A percentile compares a stretch with the other conserved stretches of the same genome.
Evolutionary conservation across 805 yeast species (phyloP).

Genomic region (Clavispora carvajalis): DNA sequence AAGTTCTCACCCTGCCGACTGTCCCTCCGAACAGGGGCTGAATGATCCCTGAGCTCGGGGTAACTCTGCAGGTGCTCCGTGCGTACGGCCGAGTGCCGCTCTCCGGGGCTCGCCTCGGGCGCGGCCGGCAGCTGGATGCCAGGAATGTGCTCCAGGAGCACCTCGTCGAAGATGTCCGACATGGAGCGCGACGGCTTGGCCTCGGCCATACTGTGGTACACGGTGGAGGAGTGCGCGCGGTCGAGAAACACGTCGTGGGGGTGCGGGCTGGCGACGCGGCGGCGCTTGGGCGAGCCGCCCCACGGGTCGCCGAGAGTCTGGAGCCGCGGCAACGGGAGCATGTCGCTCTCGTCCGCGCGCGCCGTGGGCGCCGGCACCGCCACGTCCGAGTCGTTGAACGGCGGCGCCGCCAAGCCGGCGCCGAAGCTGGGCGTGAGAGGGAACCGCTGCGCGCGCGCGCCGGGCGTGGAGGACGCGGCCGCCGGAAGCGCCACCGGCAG

Average conservation of each 20-base stretch:
- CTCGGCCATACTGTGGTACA: slow-evolving; percentile 25
- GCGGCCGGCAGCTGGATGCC: slow-evolving; percentile 2
- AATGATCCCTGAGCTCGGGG: too few species aligned
- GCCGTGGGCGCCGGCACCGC: slow-evolving; percentile 2
- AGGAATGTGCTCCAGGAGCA: slow-evolving; percentile 9
- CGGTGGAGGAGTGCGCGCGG: slow-evolving; percentile 18
- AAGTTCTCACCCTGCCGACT: too few species aligned
- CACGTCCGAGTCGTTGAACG: slow-evolving; percentile 5
- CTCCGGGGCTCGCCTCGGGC: too few species aligned
- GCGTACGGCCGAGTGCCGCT: too few species aligned
- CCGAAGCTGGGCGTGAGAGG: slow-evolving; percentile 9
- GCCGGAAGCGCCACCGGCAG: slow-evolving; percentile 11
- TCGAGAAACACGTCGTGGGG: slow-evolving; percentile 32
- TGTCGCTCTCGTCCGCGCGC: slow-evolving; percentile 11
- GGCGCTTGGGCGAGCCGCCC: slow-evolving; percentile 1
- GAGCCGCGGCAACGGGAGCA: slow-evolving; percentile 9
- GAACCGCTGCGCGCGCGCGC: slow-evolving; percentile 5
- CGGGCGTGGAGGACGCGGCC: not conserved
- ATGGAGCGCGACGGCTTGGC: slow-evolving; percentile 24
- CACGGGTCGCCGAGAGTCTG: slow-evolving; percentile 4
- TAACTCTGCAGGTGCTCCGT: too few species aligned
- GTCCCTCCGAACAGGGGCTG: too few species aligned
- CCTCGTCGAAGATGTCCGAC: slow-evolving; percentile 30
- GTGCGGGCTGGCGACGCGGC: slow-evolving; percentile 8
- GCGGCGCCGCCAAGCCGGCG: slow-evolving; percentile 1